Evolutionary conservation across 1,284 basidiomycete species (phyloP).

Genomic region (Fomitopsis schrenkii): DNA sequence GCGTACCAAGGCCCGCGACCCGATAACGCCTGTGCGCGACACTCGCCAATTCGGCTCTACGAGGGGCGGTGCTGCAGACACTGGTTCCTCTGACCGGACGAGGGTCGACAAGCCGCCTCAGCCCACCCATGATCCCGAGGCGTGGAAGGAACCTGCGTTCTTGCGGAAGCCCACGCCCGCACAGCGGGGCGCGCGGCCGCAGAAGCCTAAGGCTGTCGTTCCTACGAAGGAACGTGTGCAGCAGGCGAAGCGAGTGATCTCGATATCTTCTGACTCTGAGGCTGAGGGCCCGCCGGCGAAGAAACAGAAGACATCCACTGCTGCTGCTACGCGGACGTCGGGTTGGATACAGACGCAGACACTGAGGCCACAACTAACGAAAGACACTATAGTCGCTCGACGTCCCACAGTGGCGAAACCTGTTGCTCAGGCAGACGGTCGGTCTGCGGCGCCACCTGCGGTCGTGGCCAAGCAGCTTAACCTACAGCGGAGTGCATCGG

Average conservation of each 20-base stretch:
- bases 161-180: constrained; percentile 7
- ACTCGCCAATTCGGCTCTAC: not conserved
- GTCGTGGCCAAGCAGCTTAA: not conserved
- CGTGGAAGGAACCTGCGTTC: constrained; percentile 18
- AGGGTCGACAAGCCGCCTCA: not conserved
- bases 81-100: not conserved
- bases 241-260: not conserved
- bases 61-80: not conserved
- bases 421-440: no score
- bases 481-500: not conserved
- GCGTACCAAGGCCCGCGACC: not conserved
- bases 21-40: not conserved
- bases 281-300: constrained; percentile 9
- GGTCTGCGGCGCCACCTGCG: not conserved
- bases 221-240: not conserved
- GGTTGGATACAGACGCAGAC: not conserved
- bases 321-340: not conserved
- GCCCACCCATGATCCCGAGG: constrained; percentile 10
- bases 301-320: constrained; percentile 11
- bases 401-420: not conserved
- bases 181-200: not conserved
- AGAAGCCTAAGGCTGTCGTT: not conserved
- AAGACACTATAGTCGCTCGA: not conserved
- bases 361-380: not conserved
- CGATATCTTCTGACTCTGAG: constrained; percentile 1